A percentile compares a stretch with the other conserved stretches of the same genome.
phyloP scores from a whole-genome alignment of 805 yeast genomes.

The Zygoascus ofunaensis region DNA sequence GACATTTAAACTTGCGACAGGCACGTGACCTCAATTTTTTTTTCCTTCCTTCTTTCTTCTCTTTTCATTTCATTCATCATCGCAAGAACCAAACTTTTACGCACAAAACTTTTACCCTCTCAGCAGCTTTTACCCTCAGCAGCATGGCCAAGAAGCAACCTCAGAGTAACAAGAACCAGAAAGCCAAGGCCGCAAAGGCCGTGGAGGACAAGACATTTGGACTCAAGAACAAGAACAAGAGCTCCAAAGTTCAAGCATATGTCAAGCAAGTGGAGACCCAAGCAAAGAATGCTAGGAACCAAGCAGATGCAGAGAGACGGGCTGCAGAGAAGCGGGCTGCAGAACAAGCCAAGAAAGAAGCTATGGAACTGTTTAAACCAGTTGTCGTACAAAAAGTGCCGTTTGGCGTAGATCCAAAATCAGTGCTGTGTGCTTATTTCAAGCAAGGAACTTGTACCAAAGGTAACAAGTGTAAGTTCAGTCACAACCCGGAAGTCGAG shows the following conservation, averaged over 20 bases:
- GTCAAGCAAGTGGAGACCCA: conserved; percentile 63
- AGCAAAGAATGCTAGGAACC: conserved; percentile 53
- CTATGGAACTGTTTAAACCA: conserved; percentile 63
- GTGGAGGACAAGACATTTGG: conserved; percentile 90
- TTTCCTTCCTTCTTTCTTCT: too few species aligned
- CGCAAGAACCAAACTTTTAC: too few species aligned
- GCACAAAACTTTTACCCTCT: not conserved
- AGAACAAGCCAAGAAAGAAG: conserved; percentile 82
- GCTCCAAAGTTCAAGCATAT: conserved; percentile 74
- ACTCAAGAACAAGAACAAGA: conserved; percentile 87
- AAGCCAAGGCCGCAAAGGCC: conserved; percentile 47
- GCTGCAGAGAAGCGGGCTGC: conserved; percentile 82
- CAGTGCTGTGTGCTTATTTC: conserved; percentile 83
- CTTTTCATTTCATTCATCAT: too few species aligned
- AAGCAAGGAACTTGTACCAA: conserved; percentile 73
- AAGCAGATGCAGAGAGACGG: conserved; percentile 60
- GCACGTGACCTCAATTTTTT: too few species aligned
- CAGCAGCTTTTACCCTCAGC: not conserved
- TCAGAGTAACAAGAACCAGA: conserved; percentile 44
- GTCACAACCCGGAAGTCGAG: conserved; percentile 79
- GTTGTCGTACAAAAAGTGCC: conserved; percentile 76
- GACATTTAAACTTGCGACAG: too few species aligned
- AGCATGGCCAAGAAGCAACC: conserved; percentile 37
- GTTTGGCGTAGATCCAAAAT: conserved; percentile 95
- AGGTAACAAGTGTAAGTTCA: conserved; percentile 69